Evolutionary conservation across 1,139 yeast species (phyloP).

Genomic region (Diutina catenulata): DNA sequence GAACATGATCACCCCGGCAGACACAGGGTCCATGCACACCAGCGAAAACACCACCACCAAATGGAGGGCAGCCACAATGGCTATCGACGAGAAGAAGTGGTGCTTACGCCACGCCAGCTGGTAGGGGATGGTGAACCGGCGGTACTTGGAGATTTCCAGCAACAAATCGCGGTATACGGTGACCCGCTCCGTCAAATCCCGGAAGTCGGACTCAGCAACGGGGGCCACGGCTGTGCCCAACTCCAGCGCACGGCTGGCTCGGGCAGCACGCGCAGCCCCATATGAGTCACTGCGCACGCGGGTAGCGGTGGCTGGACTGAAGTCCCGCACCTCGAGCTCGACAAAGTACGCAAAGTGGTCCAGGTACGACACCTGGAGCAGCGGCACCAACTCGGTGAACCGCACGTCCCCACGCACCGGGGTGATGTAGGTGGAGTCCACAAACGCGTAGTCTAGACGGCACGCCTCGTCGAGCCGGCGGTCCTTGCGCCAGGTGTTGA

Average conservation of each 20-base stretch:
- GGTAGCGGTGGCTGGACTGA: neutral
- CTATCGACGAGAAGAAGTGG: conserved; percentile 51
- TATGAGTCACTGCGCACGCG: conserved; percentile 3
- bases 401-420: conserved; percentile 55
- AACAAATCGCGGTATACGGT: conserved; percentile 44
- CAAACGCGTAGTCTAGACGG: conserved; percentile 79
- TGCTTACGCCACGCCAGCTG: conserved; percentile 55
- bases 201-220: conserved; percentile 12
- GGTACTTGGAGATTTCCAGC: conserved; percentile 43
- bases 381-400: conserved; percentile 57
- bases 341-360: conserved; percentile 83
- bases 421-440: conserved; percentile 41
- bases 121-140: conserved; percentile 37
- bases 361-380: conserved; percentile 57
- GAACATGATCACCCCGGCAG: conserved; percentile 37
- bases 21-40: conserved; percentile 42
- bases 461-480: conserved; percentile 67
- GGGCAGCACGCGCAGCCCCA: conserved; percentile 16
- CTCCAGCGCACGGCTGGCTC: conserved; percentile 5
- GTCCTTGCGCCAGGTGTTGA: conserved; percentile 76
- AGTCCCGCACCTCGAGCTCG: neutral
- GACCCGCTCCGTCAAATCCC: conserved; percentile 9
- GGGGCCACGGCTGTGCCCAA: neutral
- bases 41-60: conserved; percentile 50
- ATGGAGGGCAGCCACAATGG: conserved; percentile 37